Conservation (phyloP, 1,139 yeast genomes). For the Saccharomycopsis hybrid region DNA sequence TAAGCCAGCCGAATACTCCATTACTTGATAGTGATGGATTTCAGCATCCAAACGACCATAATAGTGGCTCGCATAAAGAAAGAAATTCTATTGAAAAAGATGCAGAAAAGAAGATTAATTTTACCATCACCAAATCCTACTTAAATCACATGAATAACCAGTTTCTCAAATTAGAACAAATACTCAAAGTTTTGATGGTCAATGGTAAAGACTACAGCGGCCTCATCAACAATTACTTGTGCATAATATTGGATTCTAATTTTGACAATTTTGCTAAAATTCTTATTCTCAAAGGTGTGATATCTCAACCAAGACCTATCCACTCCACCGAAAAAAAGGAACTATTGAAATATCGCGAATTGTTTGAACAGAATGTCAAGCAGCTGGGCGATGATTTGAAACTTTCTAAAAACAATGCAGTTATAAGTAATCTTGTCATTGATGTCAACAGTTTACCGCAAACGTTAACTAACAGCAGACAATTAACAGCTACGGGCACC, state of each 20-base stretch:
- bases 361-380: constrained; percentile 49
- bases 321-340: constrained; percentile 30
- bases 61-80: neutral
- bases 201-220: constrained; percentile 60
- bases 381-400: constrained; percentile 39
- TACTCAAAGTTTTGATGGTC: constrained; percentile 61
- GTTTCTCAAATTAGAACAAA: constrained; percentile 49
- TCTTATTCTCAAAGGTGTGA: constrained; percentile 54
- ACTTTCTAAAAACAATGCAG: constrained; percentile 38
- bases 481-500: neutral
- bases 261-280: constrained; percentile 58
- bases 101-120: constrained; percentile 2
- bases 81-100: neutral
- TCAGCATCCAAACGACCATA: neutral
- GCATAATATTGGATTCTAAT: constrained; percentile 60
- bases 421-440: constrained; percentile 30
- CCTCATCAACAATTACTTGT: constrained; percentile 60
- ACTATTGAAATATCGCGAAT: constrained; percentile 49
- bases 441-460: constrained; percentile 23
- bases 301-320: constrained; percentile 25
- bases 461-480: neutral
- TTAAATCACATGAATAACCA: constrained; percentile 44
- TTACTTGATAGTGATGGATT: neutral
- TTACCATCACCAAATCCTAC: constrained; percentile 34
- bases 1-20: neutral